Evolutionary conservation across 148 eudicot genomes (phyloP), one percentile per base, ranked within the genome.

Genomic region (Selenicereus undatus): DNA sequence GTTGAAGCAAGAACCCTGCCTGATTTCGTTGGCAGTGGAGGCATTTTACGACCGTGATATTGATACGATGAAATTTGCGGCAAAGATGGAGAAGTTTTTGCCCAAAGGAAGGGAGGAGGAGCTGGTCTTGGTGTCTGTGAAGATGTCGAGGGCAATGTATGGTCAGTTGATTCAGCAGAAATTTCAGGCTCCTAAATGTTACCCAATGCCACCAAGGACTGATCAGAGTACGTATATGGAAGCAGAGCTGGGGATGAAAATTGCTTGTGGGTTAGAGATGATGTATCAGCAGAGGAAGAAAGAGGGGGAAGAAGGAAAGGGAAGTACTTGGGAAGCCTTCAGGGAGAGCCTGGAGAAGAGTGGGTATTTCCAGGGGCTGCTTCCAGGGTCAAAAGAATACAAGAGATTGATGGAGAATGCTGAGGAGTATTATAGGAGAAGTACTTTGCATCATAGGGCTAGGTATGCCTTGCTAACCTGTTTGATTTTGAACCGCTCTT

Each of bases 181-280:
- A 56, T 93, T 96, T 88, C 97, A 90, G 90, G 97, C 99, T 11
- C 99, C 99, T 0, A 90, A 88, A 84, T 85, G 91, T 83, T 96
- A 92, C 79, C 98, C 97, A 3, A 92, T 91, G 90, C 91, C 92
- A 75, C 83, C 89, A 2, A 85, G 89, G 82, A 87, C 90, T 78
- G 91, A 88, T 48, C 80, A 78, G 30, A 79, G 22, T 35, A 86
- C 81, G 39, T 92, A 86, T 81, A 21, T 71, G 82, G 98, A 92
- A 85, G 98, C 99, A 8, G 99, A 96, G 81, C 71, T 93, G 71
- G 99, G 99, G 74, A 90, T 96, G 99, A 96, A 96, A 90, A 91
- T 96, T 75, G 88, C 94, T 13, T 90, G 97, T 80, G 99, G 99
- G 66, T 88, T 96, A 75, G 99, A 96, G 86, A 96, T 96, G 99